Base-by-base conservation (phyloP, 108 stramenopile species). In the Schizochytrium sp. region DNA sequence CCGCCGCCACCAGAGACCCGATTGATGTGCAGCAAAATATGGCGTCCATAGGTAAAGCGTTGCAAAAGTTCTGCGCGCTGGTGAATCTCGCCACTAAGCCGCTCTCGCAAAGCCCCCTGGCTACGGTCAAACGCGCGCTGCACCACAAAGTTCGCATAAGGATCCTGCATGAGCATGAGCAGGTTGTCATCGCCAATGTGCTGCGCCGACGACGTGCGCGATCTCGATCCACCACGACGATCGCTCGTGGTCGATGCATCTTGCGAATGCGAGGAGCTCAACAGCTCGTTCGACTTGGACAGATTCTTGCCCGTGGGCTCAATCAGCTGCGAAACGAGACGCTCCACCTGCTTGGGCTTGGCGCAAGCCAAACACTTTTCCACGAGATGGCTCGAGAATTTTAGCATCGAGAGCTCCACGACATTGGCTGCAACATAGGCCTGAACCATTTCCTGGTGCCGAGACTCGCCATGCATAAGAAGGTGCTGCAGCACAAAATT, bases 401-500 rank as follows among this genome's bases (percentile, higher is more conserved):
- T 83, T 6, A 53, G 76, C 51, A 53, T 47, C n/a, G 76, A 47
- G 76, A 83, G 76, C 76, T 83, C 76, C 19, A 83, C 76, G 16
- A 83, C 76, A 23, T 83, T 12, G 6, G 45, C 76, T 23, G 76
- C 76, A 12, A 83, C 76, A 23, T 53, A 83, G n/a, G n/a, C 25
- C 23, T 83, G 76, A 43, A 83, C 76, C 76, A 83, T 83, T 47
- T 83, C 51, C 23, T 83, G 44, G 19, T 83, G 76, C 76, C 5
- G 25, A 12, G 45, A 12, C 23, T 12, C 12, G 6, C 76, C 76
- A 23, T 53, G 51, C 48, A 25, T 83, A 6, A 83, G 28, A 55
- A 83, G 45, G 51, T 83, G 76, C 76, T 83, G 76, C 48, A 83
- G 51, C 19, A 83, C 51, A 83, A 83, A 83, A 45, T 83, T 83